Conservation (phyloP, 768 basidiomycete species). For the Kwoniella heveanensis region DNA sequence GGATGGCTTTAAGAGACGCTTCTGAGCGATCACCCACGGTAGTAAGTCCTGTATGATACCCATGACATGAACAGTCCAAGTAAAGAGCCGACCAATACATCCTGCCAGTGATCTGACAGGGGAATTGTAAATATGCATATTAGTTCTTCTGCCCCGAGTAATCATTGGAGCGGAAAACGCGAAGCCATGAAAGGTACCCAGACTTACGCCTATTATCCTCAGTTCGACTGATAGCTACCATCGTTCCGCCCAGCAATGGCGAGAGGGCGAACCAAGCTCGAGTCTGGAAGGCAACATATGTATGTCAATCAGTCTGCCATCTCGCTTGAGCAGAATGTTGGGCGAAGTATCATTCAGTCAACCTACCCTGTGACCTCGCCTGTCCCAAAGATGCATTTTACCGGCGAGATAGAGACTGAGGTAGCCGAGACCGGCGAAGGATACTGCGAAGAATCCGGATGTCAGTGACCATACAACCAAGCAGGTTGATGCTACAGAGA, state of each 20-base stretch:
- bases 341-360: too few species aligned
- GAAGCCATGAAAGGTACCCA: not conserved
- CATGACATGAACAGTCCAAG: constrained; percentile 67
- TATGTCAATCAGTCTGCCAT: constrained; percentile 4
- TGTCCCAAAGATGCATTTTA: constrained; percentile 87
- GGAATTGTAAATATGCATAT: not conserved
- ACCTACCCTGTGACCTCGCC: constrained; percentile 64
- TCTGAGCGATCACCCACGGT: constrained; percentile 38
- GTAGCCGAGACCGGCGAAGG: constrained; percentile 90
- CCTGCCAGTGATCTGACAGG: constrained; percentile 81
- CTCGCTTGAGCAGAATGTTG: too few species aligned
- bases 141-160: too few species aligned
- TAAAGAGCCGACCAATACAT: constrained; percentile 76
- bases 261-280: constrained; percentile 75
- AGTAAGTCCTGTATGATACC: constrained; percentile 53
- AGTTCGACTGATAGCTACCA: constrained; percentile 67
- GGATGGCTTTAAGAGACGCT: constrained; percentile 1
- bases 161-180: too few species aligned
- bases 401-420: constrained; percentile 85
- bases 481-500: too few species aligned
- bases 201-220: constrained; percentile 85
- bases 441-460: constrained; percentile 62
- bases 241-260: constrained; percentile 72
- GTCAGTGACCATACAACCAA: not conserved
- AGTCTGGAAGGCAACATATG: constrained; percentile 27